Evolutionary conservation across 83 land plant species (phyloP), one percentile per base, ranked within the genome.

Genomic region (Picea abies): DNA sequence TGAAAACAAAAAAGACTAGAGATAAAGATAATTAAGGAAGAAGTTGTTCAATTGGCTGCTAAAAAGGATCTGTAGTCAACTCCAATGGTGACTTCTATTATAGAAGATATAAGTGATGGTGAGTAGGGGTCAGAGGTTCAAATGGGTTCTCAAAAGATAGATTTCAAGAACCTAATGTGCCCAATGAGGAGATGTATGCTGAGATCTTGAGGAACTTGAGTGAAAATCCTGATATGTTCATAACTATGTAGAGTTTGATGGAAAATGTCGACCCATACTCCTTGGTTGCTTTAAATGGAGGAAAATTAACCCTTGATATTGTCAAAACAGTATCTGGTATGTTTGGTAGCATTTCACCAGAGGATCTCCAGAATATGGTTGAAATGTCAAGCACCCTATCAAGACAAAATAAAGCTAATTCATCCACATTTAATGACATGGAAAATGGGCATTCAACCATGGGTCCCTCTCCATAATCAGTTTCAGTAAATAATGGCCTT

Each of bases 281-380:
- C 49, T 81, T 97, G 63, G 88, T 93, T 78, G 90, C 93, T n/a
- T 29, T 94, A 69, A 90, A 89, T 83, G 89, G 91, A 56, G 94
- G 89, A 4, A 81, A 85, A 70, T 83, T 96, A 90, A 63, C 91
- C 44, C 94, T 97, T 41, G 99, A 97, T 11, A 91, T 95, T 94
- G 88, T 90, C 32, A 95, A 90, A 82, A 79, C 86, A 8, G 97
- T 97, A 61, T 81, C 89, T 52, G 92, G 92, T n/a, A 93, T 92
- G 92, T 87, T 97, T 87, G 86, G 91, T 82, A 88, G 90, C 73
- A 91, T 97, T 92, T 82, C 97, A 68, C 88, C 97, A 14, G 92
- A 90, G 20, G 99, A 97, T 37, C 87, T 91, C 77, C 91, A 96
- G 81, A 97, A 87, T 67, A 96, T 97, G 99, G 80, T 91, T 67